phyloP scores from a whole-genome alignment of 2,329 filamentous ascomycete genomes.

The Ascochyta rabiei region DNA sequence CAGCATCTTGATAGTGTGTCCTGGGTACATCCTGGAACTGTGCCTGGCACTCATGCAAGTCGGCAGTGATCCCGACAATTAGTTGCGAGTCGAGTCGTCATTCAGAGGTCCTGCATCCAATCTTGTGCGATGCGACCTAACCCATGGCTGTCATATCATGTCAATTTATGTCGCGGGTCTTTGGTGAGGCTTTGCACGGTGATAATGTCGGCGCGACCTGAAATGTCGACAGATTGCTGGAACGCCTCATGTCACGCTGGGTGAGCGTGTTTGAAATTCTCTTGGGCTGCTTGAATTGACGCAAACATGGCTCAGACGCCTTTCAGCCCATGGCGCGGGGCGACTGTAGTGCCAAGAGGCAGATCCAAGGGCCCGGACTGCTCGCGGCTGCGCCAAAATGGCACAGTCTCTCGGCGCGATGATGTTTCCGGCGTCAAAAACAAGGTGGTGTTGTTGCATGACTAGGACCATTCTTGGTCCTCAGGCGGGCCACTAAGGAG shows the following conservation, averaged over 20 bases:
- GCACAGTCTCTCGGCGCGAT: not conserved
- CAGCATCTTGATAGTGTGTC: not conserved
- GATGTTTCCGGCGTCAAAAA: not conserved
- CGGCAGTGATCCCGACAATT: not conserved
- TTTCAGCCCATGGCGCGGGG: constrained; percentile 1
- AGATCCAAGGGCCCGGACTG: not conserved
- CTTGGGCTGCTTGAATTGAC: not conserved
- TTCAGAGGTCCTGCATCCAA: not conserved
- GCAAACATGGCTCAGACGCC: not conserved
- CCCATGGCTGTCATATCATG: not conserved
- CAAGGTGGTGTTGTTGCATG: not conserved
- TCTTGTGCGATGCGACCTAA: not conserved
- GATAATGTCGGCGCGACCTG: not conserved
- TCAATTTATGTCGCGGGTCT: not conserved
- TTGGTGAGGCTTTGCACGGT: not conserved
- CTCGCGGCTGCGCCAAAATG: constrained; percentile 3
- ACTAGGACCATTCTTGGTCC: not conserved
- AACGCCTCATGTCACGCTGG: not conserved
- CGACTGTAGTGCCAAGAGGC: not conserved
- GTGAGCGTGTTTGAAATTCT: not conserved
- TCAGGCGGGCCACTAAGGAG: not conserved
- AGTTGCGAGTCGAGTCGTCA: not conserved
- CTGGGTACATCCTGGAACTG: not conserved
- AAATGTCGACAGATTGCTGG: not conserved
- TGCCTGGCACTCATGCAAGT: not conserved